phyloP scores from a whole-genome alignment of 129 eudicot genomes.

The Tanacetum coccineum region DNA sequence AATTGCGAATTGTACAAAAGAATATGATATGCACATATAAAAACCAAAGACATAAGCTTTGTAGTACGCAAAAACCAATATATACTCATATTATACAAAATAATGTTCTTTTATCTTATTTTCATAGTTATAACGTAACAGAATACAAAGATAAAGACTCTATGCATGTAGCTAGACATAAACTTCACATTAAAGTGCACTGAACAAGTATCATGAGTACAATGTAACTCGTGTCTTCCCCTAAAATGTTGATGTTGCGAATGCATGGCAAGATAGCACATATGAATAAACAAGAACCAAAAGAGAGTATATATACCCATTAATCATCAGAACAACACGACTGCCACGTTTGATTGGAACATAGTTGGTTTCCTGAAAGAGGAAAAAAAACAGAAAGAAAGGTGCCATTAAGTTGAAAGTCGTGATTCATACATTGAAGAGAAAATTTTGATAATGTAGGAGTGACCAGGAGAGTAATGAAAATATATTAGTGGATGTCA shows the following conservation, averaged over 20 bases:
- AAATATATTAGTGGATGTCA: too few relatives aligned
- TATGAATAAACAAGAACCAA: background rate
- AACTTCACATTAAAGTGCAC: background rate
- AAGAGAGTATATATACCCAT: constrained; percentile 60
- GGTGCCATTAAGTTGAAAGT: constrained; percentile 9
- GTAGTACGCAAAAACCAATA: background rate
- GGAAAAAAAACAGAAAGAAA: background rate
- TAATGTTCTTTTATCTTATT: too few relatives aligned
- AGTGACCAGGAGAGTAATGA: background rate
- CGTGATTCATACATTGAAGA: background rate
- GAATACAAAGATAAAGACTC: background rate
- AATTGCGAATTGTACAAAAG: background rate
- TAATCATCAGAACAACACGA: constrained; percentile 79
- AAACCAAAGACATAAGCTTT: background rate
- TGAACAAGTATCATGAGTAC: background rate
- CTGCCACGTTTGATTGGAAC: constrained; percentile 92
- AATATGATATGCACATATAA: background rate
- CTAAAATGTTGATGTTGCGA: background rate
- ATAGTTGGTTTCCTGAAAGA: constrained; percentile 71
- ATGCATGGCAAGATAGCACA: constrained; percentile 12
- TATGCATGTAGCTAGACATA: background rate
- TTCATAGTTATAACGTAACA: background rate
- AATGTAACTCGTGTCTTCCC: constrained; percentile 18
- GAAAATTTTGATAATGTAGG: background rate
- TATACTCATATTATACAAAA: too few relatives aligned